phyloP scores from a whole-genome alignment of 306 rosid species.

The Prunus armeniaca region DNA sequence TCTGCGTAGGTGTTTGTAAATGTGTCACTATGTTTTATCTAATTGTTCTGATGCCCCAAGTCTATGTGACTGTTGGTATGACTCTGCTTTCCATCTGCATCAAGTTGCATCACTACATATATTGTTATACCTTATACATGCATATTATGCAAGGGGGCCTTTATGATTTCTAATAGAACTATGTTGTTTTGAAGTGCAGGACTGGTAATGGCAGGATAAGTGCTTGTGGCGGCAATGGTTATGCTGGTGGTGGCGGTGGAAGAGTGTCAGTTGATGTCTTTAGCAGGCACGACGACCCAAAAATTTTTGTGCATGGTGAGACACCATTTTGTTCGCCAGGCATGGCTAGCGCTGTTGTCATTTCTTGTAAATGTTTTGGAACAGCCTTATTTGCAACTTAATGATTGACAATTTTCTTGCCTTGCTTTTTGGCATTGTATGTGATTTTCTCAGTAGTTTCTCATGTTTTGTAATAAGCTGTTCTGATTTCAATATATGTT shows the following conservation, averaged over 20 bases:
- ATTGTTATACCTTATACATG: background rate
- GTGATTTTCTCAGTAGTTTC: background rate
- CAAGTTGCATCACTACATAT: background rate
- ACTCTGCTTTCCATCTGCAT: background rate
- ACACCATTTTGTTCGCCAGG: background rate
- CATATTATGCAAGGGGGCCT: background rate
- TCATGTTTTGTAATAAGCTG: background rate
- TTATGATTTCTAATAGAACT: conserved; percentile 8
- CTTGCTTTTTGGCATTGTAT: background rate
- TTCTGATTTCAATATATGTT: background rate
- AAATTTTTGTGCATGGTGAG: conserved; percentile 59
- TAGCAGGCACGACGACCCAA: conserved; percentile 62
- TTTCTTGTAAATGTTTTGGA: background rate
- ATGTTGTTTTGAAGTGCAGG: conserved; percentile 42
- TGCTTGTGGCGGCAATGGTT: conserved; percentile 64
- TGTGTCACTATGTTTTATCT: background rate
- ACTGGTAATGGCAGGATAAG: conserved; percentile 56
- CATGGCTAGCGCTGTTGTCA: background rate
- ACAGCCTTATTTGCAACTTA: background rate
- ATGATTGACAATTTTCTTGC: background rate
- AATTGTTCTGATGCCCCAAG: background rate
- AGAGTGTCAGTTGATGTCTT: conserved; percentile 61
- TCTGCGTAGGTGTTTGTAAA: background rate
- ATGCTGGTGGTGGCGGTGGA: conserved; percentile 68
- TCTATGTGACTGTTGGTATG: background rate